Conservation (phyloP, 1,284 basidiomycete genomes). For the Ustilago shanxiensis region DNA sequence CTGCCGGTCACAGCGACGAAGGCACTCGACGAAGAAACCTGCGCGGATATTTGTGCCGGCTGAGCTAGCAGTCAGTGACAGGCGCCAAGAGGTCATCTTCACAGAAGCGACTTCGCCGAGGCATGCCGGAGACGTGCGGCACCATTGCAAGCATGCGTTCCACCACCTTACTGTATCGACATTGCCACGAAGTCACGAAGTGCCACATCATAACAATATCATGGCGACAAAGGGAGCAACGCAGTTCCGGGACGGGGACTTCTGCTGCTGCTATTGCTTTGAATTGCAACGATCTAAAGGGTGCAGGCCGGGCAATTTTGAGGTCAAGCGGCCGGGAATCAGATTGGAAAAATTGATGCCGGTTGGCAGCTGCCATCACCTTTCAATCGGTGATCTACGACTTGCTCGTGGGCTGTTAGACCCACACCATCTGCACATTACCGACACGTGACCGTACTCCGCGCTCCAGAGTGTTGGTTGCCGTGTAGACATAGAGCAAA, state of each 20-base stretch:
- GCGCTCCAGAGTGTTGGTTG: slow-evolving; percentile 5
- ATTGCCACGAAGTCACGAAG: slow-evolving; percentile 4
- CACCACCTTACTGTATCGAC: neutral
- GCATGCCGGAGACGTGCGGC: neutral
- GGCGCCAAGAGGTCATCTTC: neutral
- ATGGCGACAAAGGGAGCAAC: neutral
- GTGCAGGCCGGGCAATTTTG: neutral
- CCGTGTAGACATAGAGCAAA: neutral
- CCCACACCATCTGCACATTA: neutral
- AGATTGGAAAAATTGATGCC: neutral
- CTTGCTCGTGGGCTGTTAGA: neutral
- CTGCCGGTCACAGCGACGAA: neutral
- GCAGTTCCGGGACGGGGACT: neutral
- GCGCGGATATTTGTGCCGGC: neutral
- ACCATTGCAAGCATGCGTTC: neutral
- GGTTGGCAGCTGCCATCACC: neutral
- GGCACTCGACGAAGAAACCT: neutral
- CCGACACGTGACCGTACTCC: neutral
- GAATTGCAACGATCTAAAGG: neutral
- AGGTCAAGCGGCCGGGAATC: slow-evolving; percentile 9
- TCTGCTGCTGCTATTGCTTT: neutral
- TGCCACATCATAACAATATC: neutral
- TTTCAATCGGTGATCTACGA: neutral
- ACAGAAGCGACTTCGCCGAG: neutral
- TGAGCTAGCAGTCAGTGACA: neutral